A percentile compares a stretch with the other conserved stretches of the same genome.
Conservation (phyloP, 805 yeast genomes). For the Hanseniaspora opuntiae region DNA sequence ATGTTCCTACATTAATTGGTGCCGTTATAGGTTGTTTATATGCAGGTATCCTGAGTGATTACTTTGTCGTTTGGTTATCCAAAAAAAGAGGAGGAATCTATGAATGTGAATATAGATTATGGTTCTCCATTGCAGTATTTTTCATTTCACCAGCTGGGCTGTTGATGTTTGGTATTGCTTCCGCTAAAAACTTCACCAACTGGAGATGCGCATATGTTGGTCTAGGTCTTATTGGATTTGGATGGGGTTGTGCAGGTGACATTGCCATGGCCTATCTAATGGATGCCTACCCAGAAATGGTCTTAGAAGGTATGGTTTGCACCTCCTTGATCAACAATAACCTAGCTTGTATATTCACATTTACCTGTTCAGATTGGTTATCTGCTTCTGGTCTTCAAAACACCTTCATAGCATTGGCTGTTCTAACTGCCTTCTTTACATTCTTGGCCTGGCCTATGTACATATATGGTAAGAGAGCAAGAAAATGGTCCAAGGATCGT, state of each 20-base stretch:
- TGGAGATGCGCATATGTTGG: constrained; percentile 48
- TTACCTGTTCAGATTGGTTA: constrained; percentile 49
- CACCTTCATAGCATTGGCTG: constrained; percentile 49
- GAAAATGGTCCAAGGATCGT: constrained; percentile 44
- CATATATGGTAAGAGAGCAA: constrained; percentile 44
- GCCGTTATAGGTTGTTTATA: constrained; percentile 53
- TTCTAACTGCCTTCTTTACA: constrained; percentile 46
- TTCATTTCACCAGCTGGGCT: constrained; percentile 50
- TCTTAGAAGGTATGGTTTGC: constrained; percentile 59
- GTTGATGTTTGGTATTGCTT: constrained; percentile 52
- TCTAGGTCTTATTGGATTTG: constrained; percentile 51
- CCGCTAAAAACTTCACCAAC: constrained; percentile 36
- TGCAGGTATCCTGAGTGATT: constrained; percentile 49
- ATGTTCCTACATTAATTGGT: constrained; percentile 55
- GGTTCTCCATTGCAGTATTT: constrained; percentile 42
- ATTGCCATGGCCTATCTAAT: constrained; percentile 52
- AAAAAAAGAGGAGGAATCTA: constrained; percentile 45
- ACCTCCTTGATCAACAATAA: constrained; percentile 50
- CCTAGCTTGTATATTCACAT: constrained; percentile 53
- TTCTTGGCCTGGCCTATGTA: constrained; percentile 44
- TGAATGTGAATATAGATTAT: constrained; percentile 54
- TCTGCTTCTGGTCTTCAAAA: constrained; percentile 43
- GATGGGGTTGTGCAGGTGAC: constrained; percentile 62
- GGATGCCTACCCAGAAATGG: constrained; percentile 59
- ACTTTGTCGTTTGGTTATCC: constrained; percentile 48